phyloP scores from a whole-genome alignment of 371 early-diverging fungal species.

The Actinomucor elegans region DNA sequence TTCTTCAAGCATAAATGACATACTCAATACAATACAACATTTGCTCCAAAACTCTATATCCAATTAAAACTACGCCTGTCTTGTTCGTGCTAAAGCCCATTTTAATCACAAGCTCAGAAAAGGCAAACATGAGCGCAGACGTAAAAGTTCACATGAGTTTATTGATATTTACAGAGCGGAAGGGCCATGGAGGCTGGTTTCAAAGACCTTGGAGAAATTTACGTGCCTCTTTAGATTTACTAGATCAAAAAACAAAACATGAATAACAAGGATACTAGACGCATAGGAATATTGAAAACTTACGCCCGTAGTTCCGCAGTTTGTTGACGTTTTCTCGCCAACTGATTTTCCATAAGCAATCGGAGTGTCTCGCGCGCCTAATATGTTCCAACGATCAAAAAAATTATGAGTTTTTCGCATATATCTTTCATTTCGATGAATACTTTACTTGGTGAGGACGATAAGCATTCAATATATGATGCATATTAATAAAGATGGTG shows the following conservation, averaged over 20 bases:
- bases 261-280: too few species aligned
- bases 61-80: too few species aligned
- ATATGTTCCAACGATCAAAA: neutral
- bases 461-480: slow-evolving; percentile 73
- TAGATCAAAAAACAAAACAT: neutral
- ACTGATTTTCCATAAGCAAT: slow-evolving; percentile 71
- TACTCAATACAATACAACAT: too few species aligned
- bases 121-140: too few species aligned
- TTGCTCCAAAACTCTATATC: too few species aligned
- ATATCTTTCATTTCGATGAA: neutral
- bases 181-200: too few species aligned
- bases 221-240: slow-evolving; percentile 9
- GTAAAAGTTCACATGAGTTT: too few species aligned
- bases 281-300: too few species aligned
- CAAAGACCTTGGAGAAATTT: neutral
- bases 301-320: slow-evolving; percentile 57
- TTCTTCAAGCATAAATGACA: too few species aligned
- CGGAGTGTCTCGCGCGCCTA: slow-evolving; percentile 70
- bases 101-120: too few species aligned
- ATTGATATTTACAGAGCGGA: too few species aligned
- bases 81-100: too few species aligned
- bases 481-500: slow-evolving; percentile 71
- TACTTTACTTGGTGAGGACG: slow-evolving; percentile 69
- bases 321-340: slow-evolving; percentile 53
- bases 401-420: neutral